Evolutionary conservation across 2,329 filamentous ascomycete genomes (phyloP).

Genomic region (Penicillium sp.): DNA sequence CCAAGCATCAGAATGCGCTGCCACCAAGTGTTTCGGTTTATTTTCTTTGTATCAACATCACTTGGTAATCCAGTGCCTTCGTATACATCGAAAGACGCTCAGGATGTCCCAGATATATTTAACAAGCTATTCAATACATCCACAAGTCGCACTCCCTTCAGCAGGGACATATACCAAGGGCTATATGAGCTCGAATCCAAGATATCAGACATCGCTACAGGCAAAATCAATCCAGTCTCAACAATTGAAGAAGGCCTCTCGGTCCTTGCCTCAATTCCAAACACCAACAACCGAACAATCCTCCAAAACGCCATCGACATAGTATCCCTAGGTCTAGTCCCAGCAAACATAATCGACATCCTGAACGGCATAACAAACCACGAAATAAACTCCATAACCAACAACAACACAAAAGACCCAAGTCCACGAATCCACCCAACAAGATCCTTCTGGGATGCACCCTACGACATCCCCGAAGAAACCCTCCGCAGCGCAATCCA

Average conservation of each 20-base stretch:
- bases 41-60: background rate
- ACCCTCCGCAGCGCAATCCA: conserved; percentile 8
- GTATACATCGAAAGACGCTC: background rate
- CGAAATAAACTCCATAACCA: conserved; percentile 9
- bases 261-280: background rate
- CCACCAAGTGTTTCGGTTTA: background rate
- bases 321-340: conserved; percentile 2
- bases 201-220: background rate
- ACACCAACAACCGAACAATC: background rate
- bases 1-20: background rate
- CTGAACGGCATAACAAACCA: background rate
- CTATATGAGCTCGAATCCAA: background rate
- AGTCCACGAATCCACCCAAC: conserved; percentile 3
- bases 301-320: conserved; percentile 1
- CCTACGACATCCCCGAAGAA: conserved; percentile 6
- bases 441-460: conserved; percentile 1
- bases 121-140: background rate
- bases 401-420: conserved; percentile 5
- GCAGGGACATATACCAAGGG: background rate
- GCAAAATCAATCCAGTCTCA: background rate
- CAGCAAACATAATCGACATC: background rate
- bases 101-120: background rate
- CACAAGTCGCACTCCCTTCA: background rate
- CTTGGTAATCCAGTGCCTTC: background rate
- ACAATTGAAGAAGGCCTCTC: background rate